These are phyloP conservation scores for Discostella pseudostelligera DNA, from an alignment of 108 stramenopile species.

Conservation along the genomic window DNA sequence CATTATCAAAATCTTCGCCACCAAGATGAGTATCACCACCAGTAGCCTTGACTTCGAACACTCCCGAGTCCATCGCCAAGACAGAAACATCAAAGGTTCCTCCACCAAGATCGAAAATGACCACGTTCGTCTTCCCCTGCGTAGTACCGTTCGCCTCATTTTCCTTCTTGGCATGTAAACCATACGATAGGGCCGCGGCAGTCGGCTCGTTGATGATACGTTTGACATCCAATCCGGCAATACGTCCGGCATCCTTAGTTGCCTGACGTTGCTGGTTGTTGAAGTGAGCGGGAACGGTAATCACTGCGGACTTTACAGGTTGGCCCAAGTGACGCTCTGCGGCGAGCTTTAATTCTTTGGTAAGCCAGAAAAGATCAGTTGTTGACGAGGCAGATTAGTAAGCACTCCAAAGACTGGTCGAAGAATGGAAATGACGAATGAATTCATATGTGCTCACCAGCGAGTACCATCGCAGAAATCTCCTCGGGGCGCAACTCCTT, in stretches of 20 bases:
- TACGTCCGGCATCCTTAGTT: constrained; percentile 77
- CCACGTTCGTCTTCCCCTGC: constrained; percentile 54
- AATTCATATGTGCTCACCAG: constrained; percentile 13
- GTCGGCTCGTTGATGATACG: constrained; percentile 82
- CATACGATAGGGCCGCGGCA: constrained; percentile 71
- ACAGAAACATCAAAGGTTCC: constrained; percentile 76
- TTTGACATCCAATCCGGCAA: constrained; percentile 63
- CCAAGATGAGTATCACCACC: constrained; percentile 90
- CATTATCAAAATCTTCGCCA: constrained; percentile 93
- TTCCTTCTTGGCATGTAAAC: constrained; percentile 52
- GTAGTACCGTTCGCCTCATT: constrained; percentile 16
- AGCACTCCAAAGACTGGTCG: no score
- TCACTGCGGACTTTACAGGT: constrained; percentile 65
- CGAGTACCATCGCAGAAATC: constrained; percentile 61
- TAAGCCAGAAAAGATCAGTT: no score
- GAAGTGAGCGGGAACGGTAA: constrained; percentile 88
- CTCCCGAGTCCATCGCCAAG: constrained; percentile 60
- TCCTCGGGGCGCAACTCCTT: constrained; percentile 67
- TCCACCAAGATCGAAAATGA: constrained; percentile 85
- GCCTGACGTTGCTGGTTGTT: constrained; percentile 90
- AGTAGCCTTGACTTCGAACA: constrained; percentile 89
- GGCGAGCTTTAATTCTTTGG: constrained; percentile 49
- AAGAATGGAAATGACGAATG: no score
- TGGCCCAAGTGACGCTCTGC: constrained; percentile 57
- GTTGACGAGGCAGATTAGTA: no score